A percentile compares a stretch with the other conserved stretches of the same genome.
Evolutionary conservation across 2,329 filamentous ascomycete species (phyloP).

Genomic region (Alternaria brassicicola): DNA sequence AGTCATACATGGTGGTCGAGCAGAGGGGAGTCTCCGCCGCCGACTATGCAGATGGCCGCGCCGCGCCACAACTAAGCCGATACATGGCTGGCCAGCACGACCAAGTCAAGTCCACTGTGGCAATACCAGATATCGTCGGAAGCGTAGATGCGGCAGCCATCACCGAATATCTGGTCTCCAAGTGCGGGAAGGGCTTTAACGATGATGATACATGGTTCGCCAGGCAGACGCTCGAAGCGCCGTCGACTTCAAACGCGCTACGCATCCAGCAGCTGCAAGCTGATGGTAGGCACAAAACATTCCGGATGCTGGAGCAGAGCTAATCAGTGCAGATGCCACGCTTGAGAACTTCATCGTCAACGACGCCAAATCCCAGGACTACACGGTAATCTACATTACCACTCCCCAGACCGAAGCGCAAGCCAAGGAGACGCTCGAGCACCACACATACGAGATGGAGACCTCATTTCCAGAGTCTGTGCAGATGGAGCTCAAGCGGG

Average conservation of each 20-base stretch:
- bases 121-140: conserved; percentile 61
- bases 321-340: conserved; percentile 28
- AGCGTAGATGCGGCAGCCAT: conserved; percentile 54
- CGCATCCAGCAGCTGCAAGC: conserved; percentile 23
- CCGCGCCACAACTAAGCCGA: conserved; percentile 61
- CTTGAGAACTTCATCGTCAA: conserved; percentile 38
- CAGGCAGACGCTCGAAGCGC: conserved; percentile 19
- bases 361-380: conserved; percentile 58
- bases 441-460: conserved; percentile 65
- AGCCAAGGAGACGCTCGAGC: conserved; percentile 31
- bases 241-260: conserved; percentile 21
- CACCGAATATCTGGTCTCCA: conserved; percentile 50
- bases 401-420: conserved; percentile 56
- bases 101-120: conserved; percentile 60
- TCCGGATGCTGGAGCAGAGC: not conserved
- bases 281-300: conserved; percentile 22
- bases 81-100: conserved; percentile 57
- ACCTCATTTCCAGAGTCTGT: conserved; percentile 66
- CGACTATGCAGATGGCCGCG: conserved; percentile 65
- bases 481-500: conserved; percentile 77
- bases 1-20: conserved; percentile 76
- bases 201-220: conserved; percentile 11
- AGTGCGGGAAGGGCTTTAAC: conserved; percentile 55
- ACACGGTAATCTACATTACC: conserved; percentile 78
- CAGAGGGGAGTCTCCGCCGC: conserved; percentile 75